phyloP scores from a whole-genome alignment of 108 stramenopile species.

The Nitzschia putrida region DNA sequence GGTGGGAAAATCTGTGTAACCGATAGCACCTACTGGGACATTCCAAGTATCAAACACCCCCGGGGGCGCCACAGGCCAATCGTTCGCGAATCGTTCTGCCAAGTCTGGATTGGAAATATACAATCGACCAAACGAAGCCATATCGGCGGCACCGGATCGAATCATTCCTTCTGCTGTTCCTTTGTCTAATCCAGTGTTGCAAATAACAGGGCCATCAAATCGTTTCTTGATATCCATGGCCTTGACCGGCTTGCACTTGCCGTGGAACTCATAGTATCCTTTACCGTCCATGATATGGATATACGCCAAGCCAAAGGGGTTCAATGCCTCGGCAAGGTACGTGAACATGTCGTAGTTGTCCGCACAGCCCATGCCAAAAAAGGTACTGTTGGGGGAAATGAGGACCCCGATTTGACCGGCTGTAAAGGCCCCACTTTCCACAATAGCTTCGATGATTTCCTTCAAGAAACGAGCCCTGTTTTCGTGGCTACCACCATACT shows the following conservation, averaged over 20 bases:
- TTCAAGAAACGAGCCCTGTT: conserved; percentile 67
- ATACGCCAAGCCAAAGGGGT: conserved; percentile 54
- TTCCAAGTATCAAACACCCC: conserved; percentile 54
- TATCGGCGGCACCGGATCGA: conserved; percentile 57
- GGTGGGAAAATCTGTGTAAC: conserved; percentile 69
- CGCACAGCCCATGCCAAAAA: conserved; percentile 60
- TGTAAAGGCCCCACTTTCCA: conserved; percentile 53
- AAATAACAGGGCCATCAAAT: conserved; percentile 63
- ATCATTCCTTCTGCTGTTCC: conserved; percentile 64
- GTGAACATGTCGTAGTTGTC: conserved; percentile 61
- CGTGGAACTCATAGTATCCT: conserved; percentile 50
- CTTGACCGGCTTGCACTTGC: conserved; percentile 41
- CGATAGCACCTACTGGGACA: conserved; percentile 43
- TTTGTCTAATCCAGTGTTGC: conserved; percentile 64
- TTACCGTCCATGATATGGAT: conserved; percentile 76
- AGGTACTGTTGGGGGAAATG: conserved; percentile 73
- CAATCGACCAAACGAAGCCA: conserved; percentile 65
- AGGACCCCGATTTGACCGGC: conserved; percentile 61
- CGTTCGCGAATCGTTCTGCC: conserved; percentile 55
- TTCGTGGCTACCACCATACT: conserved; percentile 60
- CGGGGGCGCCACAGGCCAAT: conserved; percentile 43
- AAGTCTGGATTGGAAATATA: conserved; percentile 85
- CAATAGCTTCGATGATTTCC: conserved; percentile 60
- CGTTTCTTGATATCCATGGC: conserved; percentile 36
- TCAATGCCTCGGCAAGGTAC: conserved; percentile 47